Conservation (phyloP, 768 basidiomycete genomes). For the Albatrellus ellisii region DNA sequence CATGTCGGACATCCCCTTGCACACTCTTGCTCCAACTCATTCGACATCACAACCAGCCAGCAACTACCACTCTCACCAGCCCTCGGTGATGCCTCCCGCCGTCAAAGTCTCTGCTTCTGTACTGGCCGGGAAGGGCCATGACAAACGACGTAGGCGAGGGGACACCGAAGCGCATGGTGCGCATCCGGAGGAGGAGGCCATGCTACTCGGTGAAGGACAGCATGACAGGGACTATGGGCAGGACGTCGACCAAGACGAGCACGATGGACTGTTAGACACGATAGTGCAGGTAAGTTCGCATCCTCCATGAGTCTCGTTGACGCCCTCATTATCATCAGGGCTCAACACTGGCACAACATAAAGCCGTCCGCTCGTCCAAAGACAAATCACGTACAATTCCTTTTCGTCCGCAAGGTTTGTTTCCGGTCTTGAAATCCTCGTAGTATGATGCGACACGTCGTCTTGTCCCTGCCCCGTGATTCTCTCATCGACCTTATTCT, state of each 20-base stretch:
- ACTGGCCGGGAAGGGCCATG: conserved; percentile 16
- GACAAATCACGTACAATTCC: conserved; percentile 71
- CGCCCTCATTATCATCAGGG: conserved; percentile 14
- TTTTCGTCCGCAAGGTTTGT: conserved; percentile 57
- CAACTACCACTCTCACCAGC: conserved; percentile 11
- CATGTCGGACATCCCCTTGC: conserved; percentile 69
- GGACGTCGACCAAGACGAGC: conserved; percentile 23
- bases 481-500: conserved; percentile 1
- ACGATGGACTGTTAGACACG: conserved; percentile 3
- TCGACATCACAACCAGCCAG: conserved; percentile 18
- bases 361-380: conserved; percentile 21
- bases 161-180: conserved; percentile 7
- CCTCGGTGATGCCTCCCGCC: conserved; percentile 20
- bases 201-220: conserved; percentile 12
- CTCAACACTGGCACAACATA: conserved; percentile 18
- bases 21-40: conserved; percentile 27
- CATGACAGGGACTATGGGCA: conserved; percentile 24
- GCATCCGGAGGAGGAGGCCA: conserved; percentile 4
- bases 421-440: not conserved
- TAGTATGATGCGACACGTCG: not conserved
- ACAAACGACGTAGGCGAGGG: conserved; percentile 3
- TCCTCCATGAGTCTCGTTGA: not conserved
- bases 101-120: conserved; percentile 21
- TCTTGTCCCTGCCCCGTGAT: not conserved
- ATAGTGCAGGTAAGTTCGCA: conserved; percentile 16